phyloP scores from a whole-genome alignment of 441 rosid genomes.

The Metrosideros polymorpha region DNA sequence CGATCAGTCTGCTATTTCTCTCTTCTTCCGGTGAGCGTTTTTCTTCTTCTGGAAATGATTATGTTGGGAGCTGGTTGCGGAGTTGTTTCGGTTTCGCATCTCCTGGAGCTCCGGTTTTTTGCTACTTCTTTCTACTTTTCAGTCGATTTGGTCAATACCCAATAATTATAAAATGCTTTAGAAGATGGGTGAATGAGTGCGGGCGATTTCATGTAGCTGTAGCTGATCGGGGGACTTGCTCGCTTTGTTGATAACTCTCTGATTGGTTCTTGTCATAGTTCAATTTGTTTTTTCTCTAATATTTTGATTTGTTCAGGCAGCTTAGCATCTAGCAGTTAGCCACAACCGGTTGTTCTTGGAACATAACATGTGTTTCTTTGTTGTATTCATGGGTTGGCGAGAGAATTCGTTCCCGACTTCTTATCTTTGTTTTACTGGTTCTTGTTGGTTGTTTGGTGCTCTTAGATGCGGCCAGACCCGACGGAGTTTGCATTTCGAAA shows the following conservation, averaged over 20 bases:
- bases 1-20: not conserved
- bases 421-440: not conserved
- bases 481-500: constrained; percentile 49
- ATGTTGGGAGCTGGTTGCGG: not conserved
- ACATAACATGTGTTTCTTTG: not conserved
- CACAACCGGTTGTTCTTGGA: not conserved
- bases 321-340: not conserved
- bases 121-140: not conserved
- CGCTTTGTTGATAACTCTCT: not conserved
- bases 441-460: not conserved
- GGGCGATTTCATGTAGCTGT: not conserved
- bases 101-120: not conserved
- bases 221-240: not conserved
- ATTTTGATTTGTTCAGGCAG: not conserved
- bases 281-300: not conserved
- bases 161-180: not conserved
- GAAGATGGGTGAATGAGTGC: not conserved
- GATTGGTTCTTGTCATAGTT: not conserved
- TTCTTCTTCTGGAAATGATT: not conserved
- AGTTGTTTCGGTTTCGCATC: not conserved
- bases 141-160: not conserved
- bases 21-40: not conserved
- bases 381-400: not conserved
- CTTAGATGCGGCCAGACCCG: constrained; percentile 18
- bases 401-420: not conserved